Conservation (phyloP, 768 basidiomycete genomes). For the Cystofilobasidium macerans region DNA sequence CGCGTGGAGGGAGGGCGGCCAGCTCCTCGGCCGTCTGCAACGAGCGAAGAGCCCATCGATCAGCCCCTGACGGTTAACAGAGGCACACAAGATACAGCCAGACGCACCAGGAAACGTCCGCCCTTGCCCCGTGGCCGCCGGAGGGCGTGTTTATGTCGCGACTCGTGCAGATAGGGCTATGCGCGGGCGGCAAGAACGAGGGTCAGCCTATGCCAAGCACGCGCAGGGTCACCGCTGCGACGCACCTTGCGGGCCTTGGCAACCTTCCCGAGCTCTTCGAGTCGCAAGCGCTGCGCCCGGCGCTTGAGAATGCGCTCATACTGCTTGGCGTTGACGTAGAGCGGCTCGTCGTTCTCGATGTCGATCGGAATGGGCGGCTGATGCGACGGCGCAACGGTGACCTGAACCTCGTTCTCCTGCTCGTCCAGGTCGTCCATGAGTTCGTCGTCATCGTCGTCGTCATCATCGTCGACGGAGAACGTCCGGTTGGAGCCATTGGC, state of each 20-base stretch:
- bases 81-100: not conserved
- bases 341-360: constrained; percentile 71
- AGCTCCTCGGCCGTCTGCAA: constrained; percentile 27
- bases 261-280: constrained; percentile 87
- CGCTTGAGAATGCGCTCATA: constrained; percentile 97
- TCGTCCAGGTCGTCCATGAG: not conserved
- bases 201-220: constrained; percentile 24
- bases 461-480: not conserved
- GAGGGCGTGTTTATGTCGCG: constrained; percentile 96
- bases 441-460: not conserved
- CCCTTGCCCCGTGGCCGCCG: constrained; percentile 92
- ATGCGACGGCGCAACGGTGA: not conserved
- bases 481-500: too few species aligned
- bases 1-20: constrained; percentile 21
- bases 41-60: not conserved
- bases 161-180: constrained; percentile 96
- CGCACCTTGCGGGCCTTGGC: constrained; percentile 82
- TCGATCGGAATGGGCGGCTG: not conserved
- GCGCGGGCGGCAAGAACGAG: not conserved
- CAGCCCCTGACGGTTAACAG: not conserved
- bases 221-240: constrained; percentile 22
- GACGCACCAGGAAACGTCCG: constrained; percentile 65
- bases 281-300: constrained; percentile 72
- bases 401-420: too few species aligned
- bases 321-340: constrained; percentile 99